Base-by-base conservation (phyloP, 2,329 filamentous ascomycete species). In the Alternaria sp. region DNA sequence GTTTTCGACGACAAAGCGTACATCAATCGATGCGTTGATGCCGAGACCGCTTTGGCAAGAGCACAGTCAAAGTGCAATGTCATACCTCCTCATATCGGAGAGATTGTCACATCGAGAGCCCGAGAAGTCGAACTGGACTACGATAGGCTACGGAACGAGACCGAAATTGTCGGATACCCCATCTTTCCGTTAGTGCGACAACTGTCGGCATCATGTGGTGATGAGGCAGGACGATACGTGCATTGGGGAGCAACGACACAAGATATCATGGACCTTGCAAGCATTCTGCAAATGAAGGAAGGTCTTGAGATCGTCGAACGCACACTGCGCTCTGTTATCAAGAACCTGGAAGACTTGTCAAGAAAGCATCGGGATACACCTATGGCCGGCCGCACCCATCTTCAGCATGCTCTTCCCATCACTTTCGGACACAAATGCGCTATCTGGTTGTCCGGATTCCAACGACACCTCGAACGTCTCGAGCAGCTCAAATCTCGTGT, bases 231-330 rank as follows among this genome's bases (percentile, higher is more conserved):
- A 28, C 64, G 79, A 58, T 86, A 84, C 63, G 80, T 86, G 10
- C 84, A 86, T 66, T 86, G 84, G 84, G 84, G 84, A 8, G 83
- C 84, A 2, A 86, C 84, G 0, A 86, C 84, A 0, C 84, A 86
- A 61, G 84, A 86, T 62, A 85, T 86, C 57, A 86, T 85, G 84
- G 84, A 86, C 61, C 74, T 81, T 0, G 84, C 84, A 0, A 81
- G 79, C 11, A 74, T 85, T 1, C 65, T 86, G 8, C 84, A 86
- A 62, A 84, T 85, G 69, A 81, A 83, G 40, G 63, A 78, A 11
- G 84, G 83, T 0, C 71, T 86, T 13, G 70, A 73, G 0, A 78
- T 86, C 14, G 78, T 86, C 4, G 78, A 83, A 58, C 67, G 73
- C 4, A 76, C 81, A 3, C 72, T 86, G 3, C 60, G 72, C 2